Conservation (phyloP, 495 filamentous ascomycete species). For the Daldinia caldariorum region DNA sequence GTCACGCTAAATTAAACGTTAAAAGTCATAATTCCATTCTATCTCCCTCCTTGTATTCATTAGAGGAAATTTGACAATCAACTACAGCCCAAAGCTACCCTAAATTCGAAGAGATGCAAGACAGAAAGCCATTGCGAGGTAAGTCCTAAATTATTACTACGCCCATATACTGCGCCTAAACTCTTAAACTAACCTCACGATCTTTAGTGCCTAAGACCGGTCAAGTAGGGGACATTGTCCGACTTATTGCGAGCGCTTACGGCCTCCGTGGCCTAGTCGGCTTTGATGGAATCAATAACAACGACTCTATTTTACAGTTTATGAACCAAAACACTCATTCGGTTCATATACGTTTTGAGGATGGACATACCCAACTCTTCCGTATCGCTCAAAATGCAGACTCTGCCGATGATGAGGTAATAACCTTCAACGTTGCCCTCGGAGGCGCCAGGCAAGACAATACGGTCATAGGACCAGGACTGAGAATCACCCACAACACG, state of each 20-base stretch:
- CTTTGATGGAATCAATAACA: not conserved
- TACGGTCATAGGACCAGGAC: not conserved
- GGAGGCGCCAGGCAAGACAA: not conserved
- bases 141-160: not conserved
- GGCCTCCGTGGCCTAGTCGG: not conserved
- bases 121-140: not conserved
- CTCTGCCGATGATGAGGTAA: not conserved
- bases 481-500: not conserved
- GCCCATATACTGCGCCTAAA: not conserved
- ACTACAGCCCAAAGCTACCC: not conserved
- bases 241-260: not conserved
- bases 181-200: not conserved
- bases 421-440: not conserved
- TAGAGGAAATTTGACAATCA: not conserved
- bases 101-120: too few species aligned
- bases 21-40: too few species aligned
- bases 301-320: too few species aligned
- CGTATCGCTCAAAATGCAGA: not conserved
- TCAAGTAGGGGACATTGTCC: not conserved
- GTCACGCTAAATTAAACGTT: too few species aligned
- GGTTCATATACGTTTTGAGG: not conserved
- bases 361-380: not conserved
- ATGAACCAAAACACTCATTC: too few species aligned
- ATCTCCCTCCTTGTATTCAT: too few species aligned
- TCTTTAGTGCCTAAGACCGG: not conserved